Base-by-base conservation (phyloP, 495 filamentous ascomycete species). In the Tuber melanosporum region DNA sequence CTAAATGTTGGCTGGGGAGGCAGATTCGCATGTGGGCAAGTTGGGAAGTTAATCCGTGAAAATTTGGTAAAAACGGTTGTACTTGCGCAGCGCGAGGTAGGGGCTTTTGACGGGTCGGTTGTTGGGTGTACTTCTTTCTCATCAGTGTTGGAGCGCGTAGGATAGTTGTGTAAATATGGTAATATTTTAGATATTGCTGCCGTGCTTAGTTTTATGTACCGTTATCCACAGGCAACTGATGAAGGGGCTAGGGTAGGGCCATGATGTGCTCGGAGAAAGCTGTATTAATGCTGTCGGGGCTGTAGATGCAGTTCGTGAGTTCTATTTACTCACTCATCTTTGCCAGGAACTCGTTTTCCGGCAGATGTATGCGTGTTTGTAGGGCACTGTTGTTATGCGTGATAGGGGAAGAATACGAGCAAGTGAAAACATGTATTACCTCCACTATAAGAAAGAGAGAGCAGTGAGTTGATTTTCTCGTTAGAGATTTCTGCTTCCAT, bases 201-300 rank as follows among this genome's bases (percentile, higher is more conserved):
- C 39, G 39, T 41, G 39, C 39, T 41, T 41, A 1, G 39, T 41
- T 41, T 70, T 42, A 32, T 32, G 1, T 32, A 17, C 43, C 43
- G 12, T 10, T 39, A 66, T 32, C 32, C 32, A 44, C 69, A 19
- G 39, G 10, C 20, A n/a, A 26, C 20, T 44, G n/a, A 69, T 47
- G 46, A 14, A 15, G 45, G 6, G 46, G 14, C 95, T 5, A 94
- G 46, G 94, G 46, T 43, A 82, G 80, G 2, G 91, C 98, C 22
- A 91, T 88, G 74, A 91, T 92, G 82, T 99, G 95, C 84, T 91
- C 90, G 76, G 86, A 89, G 49, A 89, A 91, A 79, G 86, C 87
- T 42, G 95, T 95, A 0, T 87, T 99, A 75, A 95, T 98, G 57
- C 94, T 98, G 85, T 92, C 90, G 72, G 95, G 95, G 46, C 95